These are phyloP conservation scores for Microcyclosporella mali DNA, from an alignment of 2,329 filamentous ascomycete genomes.

Conservation along the genomic window DNA sequence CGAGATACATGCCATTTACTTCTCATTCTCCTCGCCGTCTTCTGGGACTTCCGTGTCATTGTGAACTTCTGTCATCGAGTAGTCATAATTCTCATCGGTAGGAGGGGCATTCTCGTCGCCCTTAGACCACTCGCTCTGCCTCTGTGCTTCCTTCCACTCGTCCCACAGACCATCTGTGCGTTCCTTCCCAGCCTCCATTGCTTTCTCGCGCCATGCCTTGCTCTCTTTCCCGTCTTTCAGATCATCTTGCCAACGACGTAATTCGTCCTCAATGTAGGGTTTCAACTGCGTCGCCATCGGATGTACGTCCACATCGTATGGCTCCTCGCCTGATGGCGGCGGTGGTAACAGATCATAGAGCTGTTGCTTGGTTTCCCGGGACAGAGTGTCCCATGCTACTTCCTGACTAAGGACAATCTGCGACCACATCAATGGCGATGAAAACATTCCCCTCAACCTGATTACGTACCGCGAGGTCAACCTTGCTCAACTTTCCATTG, in stretches of 20 bases:
- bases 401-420: conserved; percentile 28
- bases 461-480: conserved; percentile 22
- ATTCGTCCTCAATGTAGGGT: conserved; percentile 46
- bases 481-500: conserved; percentile 24
- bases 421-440: background rate
- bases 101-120: too few relatives aligned
- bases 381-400: conserved; percentile 27
- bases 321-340: conserved; percentile 18
- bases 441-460: too few relatives aligned
- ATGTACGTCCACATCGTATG: conserved; percentile 35
- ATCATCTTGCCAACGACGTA: conserved; percentile 52
- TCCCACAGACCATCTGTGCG: conserved; percentile 53
- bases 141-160: conserved; percentile 47
- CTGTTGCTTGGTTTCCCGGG: conserved; percentile 16
- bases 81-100: too few relatives aligned
- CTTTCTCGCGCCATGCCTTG: conserved; percentile 52
- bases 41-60: too few relatives aligned
- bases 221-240: conserved; percentile 50
- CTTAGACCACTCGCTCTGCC: too few relatives aligned
- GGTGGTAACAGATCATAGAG: conserved; percentile 28
- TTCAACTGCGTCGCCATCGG: conserved; percentile 39
- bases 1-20: too few relatives aligned
- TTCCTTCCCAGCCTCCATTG: conserved; percentile 47
- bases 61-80: too few relatives aligned
- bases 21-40: too few relatives aligned